Base-by-base conservation (phyloP, 192 early-diverging fungal species). In the Backusella westeae region DNA sequence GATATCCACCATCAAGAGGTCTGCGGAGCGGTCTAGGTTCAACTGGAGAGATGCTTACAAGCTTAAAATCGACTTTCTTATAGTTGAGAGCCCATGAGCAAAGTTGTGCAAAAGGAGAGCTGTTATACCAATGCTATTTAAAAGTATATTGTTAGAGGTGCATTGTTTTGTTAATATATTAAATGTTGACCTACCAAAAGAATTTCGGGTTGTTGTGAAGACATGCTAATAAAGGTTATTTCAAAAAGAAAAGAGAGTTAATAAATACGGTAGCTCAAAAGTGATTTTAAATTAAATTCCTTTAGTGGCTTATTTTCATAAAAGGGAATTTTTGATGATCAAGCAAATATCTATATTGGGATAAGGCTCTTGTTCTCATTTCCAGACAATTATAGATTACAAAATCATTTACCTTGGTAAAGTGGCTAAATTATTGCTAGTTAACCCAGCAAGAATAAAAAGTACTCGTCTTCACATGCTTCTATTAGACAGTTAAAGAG, bases 1-100 rank as follows among this genome's bases (percentile, higher is more conserved):
- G 74, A 26, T 80, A 80, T 6, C 79, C 79, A 12, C 70, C 74
- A 69, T 80, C 79, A 32, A 80, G 71, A 34, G 79, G 75, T n/a
- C 69, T 12, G 23, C 79, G 74, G 36, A 71, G 70, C 4, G 79
- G 70, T 12, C 79, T 74, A 35, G 69, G 59, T 9, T 71, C 74
- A 15, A 44, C 39, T 59, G 72, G 75, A 8, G 56, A 59, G 29
- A 80, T 80, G 4, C 26, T 14, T 23, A 80, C 79, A 0, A 67
- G 34, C 59, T 75, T 80, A 59, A 76, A 80, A n/a, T 53, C 67
- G 29, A 80, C 71, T 1, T 76, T 70, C 44, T 80, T 80, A 63
- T 80, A 80, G 26, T 73, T 72, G 21, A 80, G 36, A n/a, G 67
- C 49, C 74, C 74, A 80, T 44, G 70, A 56, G 19, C 75, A 36